Percentiles rank a stretch among this genome's conserved stretches.
phyloP scores from a whole-genome alignment of 2,329 filamentous ascomycete genomes.

The Phialemonium atrogriseum region DNA sequence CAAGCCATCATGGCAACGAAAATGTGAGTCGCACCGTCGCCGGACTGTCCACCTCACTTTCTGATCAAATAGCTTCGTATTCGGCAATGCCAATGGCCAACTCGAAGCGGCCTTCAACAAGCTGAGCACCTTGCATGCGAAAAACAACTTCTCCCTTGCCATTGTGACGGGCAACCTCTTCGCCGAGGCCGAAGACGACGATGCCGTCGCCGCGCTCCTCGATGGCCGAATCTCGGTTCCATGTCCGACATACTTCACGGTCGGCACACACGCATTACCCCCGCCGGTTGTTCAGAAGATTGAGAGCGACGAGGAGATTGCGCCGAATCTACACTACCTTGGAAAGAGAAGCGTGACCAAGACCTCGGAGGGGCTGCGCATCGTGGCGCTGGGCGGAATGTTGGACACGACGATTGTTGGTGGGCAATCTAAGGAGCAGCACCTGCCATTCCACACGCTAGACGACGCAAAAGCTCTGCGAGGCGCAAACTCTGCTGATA shows the following conservation, averaged over 20 bases:
- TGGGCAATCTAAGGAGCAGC: slow-evolving; percentile 61
- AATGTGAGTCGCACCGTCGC: slow-evolving; percentile 16
- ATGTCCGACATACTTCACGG: slow-evolving; percentile 83
- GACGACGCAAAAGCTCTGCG: slow-evolving; percentile 68
- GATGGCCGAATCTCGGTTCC: slow-evolving; percentile 65
- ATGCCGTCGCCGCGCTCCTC: slow-evolving; percentile 55
- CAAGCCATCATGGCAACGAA: slow-evolving; percentile 15
- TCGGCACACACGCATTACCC: slow-evolving; percentile 68
- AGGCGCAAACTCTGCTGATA: slow-evolving; percentile 72
- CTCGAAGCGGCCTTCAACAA: slow-evolving; percentile 72
- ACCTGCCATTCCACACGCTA: slow-evolving; percentile 68
- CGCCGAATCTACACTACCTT: slow-evolving; percentile 83
- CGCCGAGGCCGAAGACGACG: slow-evolving; percentile 47
- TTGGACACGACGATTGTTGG: slow-evolving; percentile 53
- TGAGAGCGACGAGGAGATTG: slow-evolving; percentile 65
- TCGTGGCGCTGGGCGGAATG: slow-evolving; percentile 76
- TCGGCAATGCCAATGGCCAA: slow-evolving; percentile 76
- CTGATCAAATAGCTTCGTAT: slow-evolving; percentile 54
- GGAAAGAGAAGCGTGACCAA: slow-evolving; percentile 82
- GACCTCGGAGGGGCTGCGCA: slow-evolving; percentile 79
- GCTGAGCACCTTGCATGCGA: slow-evolving; percentile 69
- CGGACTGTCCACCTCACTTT: slow-evolving; percentile 6
- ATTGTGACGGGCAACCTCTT: slow-evolving; percentile 83
- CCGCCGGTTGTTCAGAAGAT: slow-evolving; percentile 62
- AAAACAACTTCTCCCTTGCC: slow-evolving; percentile 82